Evolutionary conservation across 805 yeast genomes (phyloP).

Genomic region (Maudiozyma barnettii): DNA sequence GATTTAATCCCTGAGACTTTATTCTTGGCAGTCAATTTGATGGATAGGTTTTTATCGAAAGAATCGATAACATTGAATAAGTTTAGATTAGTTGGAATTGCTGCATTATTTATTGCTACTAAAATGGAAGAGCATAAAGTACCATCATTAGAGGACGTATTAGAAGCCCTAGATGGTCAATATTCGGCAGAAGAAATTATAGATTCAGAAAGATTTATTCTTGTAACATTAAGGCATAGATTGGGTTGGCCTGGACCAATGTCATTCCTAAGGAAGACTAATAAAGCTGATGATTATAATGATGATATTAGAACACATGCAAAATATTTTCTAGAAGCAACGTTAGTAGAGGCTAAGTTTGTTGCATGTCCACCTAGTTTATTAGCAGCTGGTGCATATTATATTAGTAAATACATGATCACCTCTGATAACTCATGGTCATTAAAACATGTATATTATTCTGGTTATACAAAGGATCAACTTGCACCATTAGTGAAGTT

Average conservation of each 20-base stretch:
- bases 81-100: slow-evolving; percentile 87
- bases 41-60: slow-evolving; percentile 75
- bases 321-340: slow-evolving; percentile 76
- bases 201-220: slow-evolving; percentile 84
- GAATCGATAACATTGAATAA: slow-evolving; percentile 68
- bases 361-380: slow-evolving; percentile 86
- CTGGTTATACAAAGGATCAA: slow-evolving; percentile 80
- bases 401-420: slow-evolving; percentile 54
- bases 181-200: slow-evolving; percentile 70
- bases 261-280: slow-evolving; percentile 83
- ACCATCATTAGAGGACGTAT: slow-evolving; percentile 80
- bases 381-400: slow-evolving; percentile 90
- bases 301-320: slow-evolving; percentile 83
- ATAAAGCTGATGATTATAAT: slow-evolving; percentile 94
- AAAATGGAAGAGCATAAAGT: slow-evolving; percentile 91
- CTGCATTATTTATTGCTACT: slow-evolving; percentile 88
- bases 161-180: slow-evolving; percentile 79
- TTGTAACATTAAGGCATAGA: slow-evolving; percentile 79
- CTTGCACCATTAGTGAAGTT: slow-evolving; percentile 62
- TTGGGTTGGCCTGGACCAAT: slow-evolving; percentile 97
- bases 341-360: slow-evolving; percentile 79
- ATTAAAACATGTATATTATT: slow-evolving; percentile 68
- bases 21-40: slow-evolving; percentile 71
- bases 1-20: slow-evolving; percentile 82
- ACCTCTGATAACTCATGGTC: slow-evolving; percentile 75